Evolutionary conservation across 345 rosid species (phyloP).

Genomic region (Eucalyptus globulus): DNA sequence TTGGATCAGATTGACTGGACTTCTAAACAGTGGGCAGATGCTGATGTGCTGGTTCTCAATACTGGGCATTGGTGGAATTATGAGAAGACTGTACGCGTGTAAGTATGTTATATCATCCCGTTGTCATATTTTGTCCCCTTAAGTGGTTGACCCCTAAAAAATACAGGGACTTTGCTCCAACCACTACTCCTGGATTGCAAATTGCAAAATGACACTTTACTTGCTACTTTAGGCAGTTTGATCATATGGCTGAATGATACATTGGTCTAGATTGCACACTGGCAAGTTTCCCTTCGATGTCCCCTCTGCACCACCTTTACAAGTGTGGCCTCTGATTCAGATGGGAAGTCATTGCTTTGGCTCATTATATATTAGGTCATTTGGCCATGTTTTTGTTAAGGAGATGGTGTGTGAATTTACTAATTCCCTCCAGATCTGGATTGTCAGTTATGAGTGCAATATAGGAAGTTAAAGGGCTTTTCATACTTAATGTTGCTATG

Average conservation of each 20-base stretch:
- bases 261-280: not conserved
- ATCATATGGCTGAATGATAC: not conserved
- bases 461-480: not conserved
- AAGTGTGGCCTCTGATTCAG: not conserved
- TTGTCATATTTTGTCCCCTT: not conserved
- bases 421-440: not conserved
- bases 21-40: slow-evolving; percentile 49
- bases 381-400: not conserved
- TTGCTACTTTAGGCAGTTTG: not conserved
- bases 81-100: slow-evolving; percentile 65
- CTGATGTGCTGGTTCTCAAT: slow-evolving; percentile 67
- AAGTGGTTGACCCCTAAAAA: not conserved
- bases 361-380: not conserved
- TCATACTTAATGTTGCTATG: not conserved
- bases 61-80: slow-evolving; percentile 95
- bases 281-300: not conserved
- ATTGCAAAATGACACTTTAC: not conserved
- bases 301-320: not conserved
- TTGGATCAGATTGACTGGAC: slow-evolving; percentile 66
- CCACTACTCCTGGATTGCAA: not conserved
- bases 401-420: not conserved
- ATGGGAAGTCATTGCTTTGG: not conserved
- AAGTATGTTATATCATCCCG: not conserved
- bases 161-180: not conserved
- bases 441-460: not conserved